These are phyloP conservation scores for Dillenia suffruticosa DNA, from an alignment of 164 flowering plant genomes.

Conservation along the genomic window DNA sequence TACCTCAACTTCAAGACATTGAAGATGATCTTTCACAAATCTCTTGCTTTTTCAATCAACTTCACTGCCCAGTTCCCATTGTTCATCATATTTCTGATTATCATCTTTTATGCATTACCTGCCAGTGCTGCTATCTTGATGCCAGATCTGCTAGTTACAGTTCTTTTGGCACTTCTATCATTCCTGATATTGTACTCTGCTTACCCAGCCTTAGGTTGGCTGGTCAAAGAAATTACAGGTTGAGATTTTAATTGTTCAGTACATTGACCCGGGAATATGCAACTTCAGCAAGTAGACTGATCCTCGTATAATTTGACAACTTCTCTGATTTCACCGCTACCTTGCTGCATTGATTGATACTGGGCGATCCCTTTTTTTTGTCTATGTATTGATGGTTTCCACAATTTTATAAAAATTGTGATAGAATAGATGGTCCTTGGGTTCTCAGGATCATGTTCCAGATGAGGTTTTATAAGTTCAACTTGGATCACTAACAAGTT, in stretches of 20 bases:
- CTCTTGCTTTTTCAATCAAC: slow-evolving; percentile 36
- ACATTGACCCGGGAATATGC: too few relatives aligned
- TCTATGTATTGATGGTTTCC: too few relatives aligned
- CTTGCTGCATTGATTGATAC: too few relatives aligned
- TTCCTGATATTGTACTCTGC: slow-evolving; percentile 65
- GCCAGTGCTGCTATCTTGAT: slow-evolving; percentile 48
- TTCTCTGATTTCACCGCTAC: too few relatives aligned
- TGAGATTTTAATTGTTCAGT: slow-evolving; percentile 10
- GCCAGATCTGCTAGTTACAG: slow-evolving; percentile 44
- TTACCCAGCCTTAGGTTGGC: slow-evolving; percentile 56
- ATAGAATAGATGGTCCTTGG: too few relatives aligned
- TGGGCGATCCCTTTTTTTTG: too few relatives aligned
- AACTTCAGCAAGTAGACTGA: too few relatives aligned
- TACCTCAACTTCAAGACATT: slow-evolving; percentile 22
- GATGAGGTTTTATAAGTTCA: too few relatives aligned
- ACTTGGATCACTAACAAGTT: too few relatives aligned
- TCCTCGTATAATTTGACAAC: too few relatives aligned
- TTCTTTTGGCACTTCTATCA: slow-evolving; percentile 67
- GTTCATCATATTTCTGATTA: slow-evolving; percentile 42
- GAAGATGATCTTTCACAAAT: slow-evolving; percentile 30
- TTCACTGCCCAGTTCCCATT: slow-evolving; percentile 55
- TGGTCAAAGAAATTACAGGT: slow-evolving; percentile 49
- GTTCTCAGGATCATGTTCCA: too few relatives aligned
- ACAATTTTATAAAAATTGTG: too few relatives aligned
- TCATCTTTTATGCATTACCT: slow-evolving; percentile 52